These are phyloP conservation scores for Hypoxylon rickii DNA, from an alignment of 495 filamentous ascomycete genomes.

Conservation along the genomic window DNA sequence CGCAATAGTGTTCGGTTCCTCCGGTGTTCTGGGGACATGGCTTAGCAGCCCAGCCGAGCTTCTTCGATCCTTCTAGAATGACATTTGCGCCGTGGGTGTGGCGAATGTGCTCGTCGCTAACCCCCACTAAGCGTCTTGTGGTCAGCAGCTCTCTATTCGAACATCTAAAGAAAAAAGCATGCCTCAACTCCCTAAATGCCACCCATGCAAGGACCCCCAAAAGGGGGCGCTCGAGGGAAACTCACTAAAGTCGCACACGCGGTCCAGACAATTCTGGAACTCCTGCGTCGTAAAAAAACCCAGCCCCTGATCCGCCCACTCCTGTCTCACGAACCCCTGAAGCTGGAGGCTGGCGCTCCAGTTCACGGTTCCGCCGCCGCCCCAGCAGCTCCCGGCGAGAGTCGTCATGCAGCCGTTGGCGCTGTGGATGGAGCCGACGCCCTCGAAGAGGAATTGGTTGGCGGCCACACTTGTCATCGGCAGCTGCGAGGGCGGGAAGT, in stretches of 20 bases:
- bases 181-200: not conserved
- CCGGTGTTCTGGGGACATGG: slow-evolving; percentile 81
- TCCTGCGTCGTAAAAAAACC: slow-evolving; percentile 76
- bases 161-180: not conserved
- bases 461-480: slow-evolving; percentile 69
- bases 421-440: slow-evolving; percentile 53
- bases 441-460: slow-evolving; percentile 66
- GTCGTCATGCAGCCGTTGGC: slow-evolving; percentile 69
- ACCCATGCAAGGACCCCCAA: not conserved
- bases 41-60: slow-evolving; percentile 73
- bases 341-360: slow-evolving; percentile 86
- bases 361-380: slow-evolving; percentile 86
- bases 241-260: slow-evolving; percentile 48
- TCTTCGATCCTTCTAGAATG: slow-evolving; percentile 74
- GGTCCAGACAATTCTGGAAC: slow-evolving; percentile 77
- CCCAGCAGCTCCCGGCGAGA: slow-evolving; percentile 76
- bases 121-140: slow-evolving; percentile 63
- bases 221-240: slow-evolving; percentile 43
- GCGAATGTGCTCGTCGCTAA: slow-evolving; percentile 64
- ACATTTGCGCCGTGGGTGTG: slow-evolving; percentile 73
- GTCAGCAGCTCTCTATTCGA: not conserved
- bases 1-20: slow-evolving; percentile 70
- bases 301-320: slow-evolving; percentile 79
- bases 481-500: slow-evolving; percentile 71
- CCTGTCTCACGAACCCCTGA: slow-evolving; percentile 76